A percentile compares a stretch with the other conserved stretches of the same genome.
Conservation (phyloP, 192 early-diverging fungal genomes). For the Coemansia sp. region DNA sequence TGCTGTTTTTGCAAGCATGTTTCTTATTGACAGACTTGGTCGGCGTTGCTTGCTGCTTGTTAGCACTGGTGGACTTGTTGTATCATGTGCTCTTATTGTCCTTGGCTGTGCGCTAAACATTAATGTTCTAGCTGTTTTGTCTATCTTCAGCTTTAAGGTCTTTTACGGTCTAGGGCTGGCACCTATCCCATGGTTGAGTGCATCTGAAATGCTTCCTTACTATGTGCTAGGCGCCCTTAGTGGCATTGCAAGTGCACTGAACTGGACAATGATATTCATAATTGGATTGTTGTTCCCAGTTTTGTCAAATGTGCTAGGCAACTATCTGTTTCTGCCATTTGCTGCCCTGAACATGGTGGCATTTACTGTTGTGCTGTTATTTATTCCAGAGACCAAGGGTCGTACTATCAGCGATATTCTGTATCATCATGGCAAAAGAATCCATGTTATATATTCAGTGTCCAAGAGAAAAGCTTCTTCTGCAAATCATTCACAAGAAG, state of each 20-base stretch:
- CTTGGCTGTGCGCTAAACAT: constrained; percentile 56
- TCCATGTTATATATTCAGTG: constrained; percentile 34
- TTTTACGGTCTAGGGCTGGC: constrained; percentile 75
- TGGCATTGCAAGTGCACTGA: constrained; percentile 66
- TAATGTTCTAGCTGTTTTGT: constrained; percentile 51
- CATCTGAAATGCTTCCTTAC: constrained; percentile 74
- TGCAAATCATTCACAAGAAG: not conserved
- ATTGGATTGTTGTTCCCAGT: constrained; percentile 60
- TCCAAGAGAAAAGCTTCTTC: not conserved
- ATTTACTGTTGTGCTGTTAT: constrained; percentile 61
- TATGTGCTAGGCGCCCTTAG: constrained; percentile 69
- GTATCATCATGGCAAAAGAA: constrained; percentile 23
- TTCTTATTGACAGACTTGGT: constrained; percentile 70
- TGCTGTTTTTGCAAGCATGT: constrained; percentile 34
- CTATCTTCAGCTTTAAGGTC: constrained; percentile 68
- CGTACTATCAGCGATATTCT: constrained; percentile 64
- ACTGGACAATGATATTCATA: constrained; percentile 67
- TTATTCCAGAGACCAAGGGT: constrained; percentile 80
- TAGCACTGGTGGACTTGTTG: constrained; percentile 58
- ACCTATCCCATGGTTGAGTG: constrained; percentile 76
- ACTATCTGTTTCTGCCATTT: constrained; percentile 64
- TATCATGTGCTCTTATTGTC: constrained; percentile 59
- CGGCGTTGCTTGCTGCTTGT: constrained; percentile 65
- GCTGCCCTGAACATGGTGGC: constrained; percentile 58
- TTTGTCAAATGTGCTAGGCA: constrained; percentile 29